Evolutionary conservation across 768 basidiomycete species (phyloP).

Genomic region (Boletales sp.): DNA sequence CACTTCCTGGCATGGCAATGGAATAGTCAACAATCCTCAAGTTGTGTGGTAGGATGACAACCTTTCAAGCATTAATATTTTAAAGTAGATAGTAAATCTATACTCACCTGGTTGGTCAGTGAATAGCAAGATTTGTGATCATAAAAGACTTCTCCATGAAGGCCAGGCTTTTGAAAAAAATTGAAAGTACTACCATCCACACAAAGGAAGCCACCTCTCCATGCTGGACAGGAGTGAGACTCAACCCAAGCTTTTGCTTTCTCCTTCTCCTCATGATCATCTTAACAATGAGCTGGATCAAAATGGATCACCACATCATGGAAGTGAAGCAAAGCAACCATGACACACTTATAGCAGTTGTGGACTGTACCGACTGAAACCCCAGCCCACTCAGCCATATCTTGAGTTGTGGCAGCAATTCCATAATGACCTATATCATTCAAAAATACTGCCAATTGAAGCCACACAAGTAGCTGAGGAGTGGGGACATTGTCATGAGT

Average conservation of each 20-base stretch:
- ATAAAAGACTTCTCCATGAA: constrained; percentile 5
- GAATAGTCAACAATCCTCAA: not conserved
- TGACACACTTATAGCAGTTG: constrained; percentile 1
- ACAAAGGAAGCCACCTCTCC: constrained; percentile 35
- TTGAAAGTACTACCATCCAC: constrained; percentile 35
- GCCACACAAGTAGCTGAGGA: constrained; percentile 22
- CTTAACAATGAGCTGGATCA: not conserved
- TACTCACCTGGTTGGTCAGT: constrained; percentile 14
- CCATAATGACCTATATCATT: constrained; percentile 24
- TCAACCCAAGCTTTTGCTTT: not conserved
- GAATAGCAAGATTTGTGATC: constrained; percentile 17
- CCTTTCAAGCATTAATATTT: too few relatives aligned
- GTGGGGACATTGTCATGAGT: too few relatives aligned
- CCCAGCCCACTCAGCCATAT: constrained; percentile 9
- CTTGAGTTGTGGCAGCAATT: constrained; percentile 9
- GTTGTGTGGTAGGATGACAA: too few relatives aligned
- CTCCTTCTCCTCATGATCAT: not conserved
- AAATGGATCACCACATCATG: not conserved
- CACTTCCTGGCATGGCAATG: constrained; percentile 6
- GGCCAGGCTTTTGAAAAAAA: constrained; percentile 6
- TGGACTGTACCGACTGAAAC: not conserved
- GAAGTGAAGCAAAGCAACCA: not conserved
- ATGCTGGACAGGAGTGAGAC: constrained; percentile 6
- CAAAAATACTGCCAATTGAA: constrained; percentile 28
- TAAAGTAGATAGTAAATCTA: not conserved